Evolutionary conservation across 495 filamentous ascomycete species (phyloP), one percentile per base, ranked within the genome.

Genomic region (Trichocladium antarcticum): DNA sequence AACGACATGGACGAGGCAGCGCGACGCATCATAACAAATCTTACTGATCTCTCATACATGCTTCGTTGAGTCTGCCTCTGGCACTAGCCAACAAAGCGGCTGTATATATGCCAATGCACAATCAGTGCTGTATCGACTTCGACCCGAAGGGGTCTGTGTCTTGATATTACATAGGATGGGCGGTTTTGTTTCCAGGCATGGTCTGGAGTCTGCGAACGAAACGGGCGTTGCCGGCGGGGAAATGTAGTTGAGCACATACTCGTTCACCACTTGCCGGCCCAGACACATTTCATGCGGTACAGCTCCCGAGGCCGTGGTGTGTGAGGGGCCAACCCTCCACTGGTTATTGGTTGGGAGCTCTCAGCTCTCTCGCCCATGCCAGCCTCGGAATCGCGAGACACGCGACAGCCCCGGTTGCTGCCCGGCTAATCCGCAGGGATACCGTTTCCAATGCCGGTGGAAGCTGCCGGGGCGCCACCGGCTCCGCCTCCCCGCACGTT

Each of bases 21-120:
- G 3, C 24, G 36, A 6, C 36, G 42, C 54, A 56, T 76, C 27
- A 51, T 76, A 16, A 58, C 58, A 38, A 62, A 62, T 27, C 52
- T 78, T 27, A 73, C 75, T 2, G 69, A 78, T 54, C 53, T 78
- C 6, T 74, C 74, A 10, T 78, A 76, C 49, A 78, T 78, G 75
- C 47, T 78, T 14, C 62, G 65, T 34, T 49, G n/a, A 49, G 21
- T 5, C 38, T 27, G 16, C 21, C 2, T 27, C 38, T 3, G 20
- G 16, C 21, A n/a, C n/a, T n/a, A n/a, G n/a, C n/a, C n/a, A n/a
- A n/a, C n/a, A n/a, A n/a, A n/a, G n/a, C n/a, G n/a, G n/a, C n/a
- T n/a, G n/a, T n/a, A n/a, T n/a, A n/a, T n/a, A n/a, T n/a, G n/a
- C n/a, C n/a, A n/a, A n/a, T n/a, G n/a, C n/a, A n/a, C n/a, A n/a